Conservation (phyloP, 2,329 filamentous ascomycete species). For the Helotiales sp. region DNA sequence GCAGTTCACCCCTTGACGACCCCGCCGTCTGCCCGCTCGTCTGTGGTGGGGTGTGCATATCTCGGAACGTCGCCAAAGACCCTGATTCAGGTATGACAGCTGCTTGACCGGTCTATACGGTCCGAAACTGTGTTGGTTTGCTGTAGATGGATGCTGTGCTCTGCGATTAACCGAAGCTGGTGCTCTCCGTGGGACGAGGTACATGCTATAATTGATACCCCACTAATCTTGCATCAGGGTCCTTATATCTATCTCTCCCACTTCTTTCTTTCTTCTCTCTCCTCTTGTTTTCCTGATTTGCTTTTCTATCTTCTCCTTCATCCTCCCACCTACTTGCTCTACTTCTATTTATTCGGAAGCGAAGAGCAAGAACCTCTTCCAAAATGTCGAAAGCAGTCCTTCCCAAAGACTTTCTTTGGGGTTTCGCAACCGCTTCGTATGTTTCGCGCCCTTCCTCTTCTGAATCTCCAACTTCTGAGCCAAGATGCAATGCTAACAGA, state of each 20-base stretch:
- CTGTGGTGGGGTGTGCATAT: slow-evolving; percentile 16
- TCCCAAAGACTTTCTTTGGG: slow-evolving; percentile 73
- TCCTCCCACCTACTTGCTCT: neutral
- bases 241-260: slow-evolving; percentile 11
- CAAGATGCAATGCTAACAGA: neutral
- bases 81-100: slow-evolving; percentile 16
- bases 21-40: slow-evolving; percentile 21
- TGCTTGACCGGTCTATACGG: slow-evolving; percentile 28
- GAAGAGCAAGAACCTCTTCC: slow-evolving; percentile 5
- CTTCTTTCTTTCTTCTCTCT: slow-evolving; percentile 4
- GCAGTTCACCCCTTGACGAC: slow-evolving; percentile 8
- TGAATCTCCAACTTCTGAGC: neutral
- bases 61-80: slow-evolving; percentile 17
- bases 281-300: slow-evolving; percentile 6
- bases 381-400: slow-evolving; percentile 51
- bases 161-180: no score
- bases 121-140: slow-evolving; percentile 21
- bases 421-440: slow-evolving; percentile 76
- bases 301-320: neutral
- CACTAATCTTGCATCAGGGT: slow-evolving; percentile 10
- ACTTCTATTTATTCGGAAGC: slow-evolving; percentile 10
- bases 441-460: slow-evolving; percentile 33
- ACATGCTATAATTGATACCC: slow-evolving; percentile 6
- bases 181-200: no score
- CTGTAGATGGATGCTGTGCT: neutral